Evolutionary conservation across 2,329 filamentous ascomycete genomes (phyloP).

Genomic region (Penicillium frequentans): DNA sequence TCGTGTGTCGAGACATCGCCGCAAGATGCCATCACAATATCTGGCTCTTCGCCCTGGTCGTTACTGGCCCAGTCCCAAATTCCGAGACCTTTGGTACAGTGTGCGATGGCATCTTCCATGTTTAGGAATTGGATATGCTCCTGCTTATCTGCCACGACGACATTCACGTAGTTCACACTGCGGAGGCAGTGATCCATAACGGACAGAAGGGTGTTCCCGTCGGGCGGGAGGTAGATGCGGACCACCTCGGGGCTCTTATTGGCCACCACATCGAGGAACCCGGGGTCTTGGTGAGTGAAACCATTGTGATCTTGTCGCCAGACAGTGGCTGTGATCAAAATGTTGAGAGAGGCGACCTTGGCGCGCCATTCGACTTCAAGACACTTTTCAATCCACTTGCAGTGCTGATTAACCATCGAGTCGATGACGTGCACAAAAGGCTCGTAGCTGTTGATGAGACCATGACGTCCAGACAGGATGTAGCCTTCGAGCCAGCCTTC

Average conservation of each 20-base stretch:
- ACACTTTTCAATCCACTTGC: constrained; percentile 82
- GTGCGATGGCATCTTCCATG: constrained; percentile 70
- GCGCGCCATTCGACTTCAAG: constrained; percentile 76
- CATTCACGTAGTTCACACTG: constrained; percentile 77
- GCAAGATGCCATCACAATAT: constrained; percentile 73
- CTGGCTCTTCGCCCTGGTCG: constrained; percentile 66
- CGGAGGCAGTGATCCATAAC: constrained; percentile 74
- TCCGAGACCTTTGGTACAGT: constrained; percentile 76
- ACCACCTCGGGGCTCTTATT: constrained; percentile 81
- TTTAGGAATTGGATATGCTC: constrained; percentile 73
- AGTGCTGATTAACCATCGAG: constrained; percentile 84
- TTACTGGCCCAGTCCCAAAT: constrained; percentile 79
- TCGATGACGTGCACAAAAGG: constrained; percentile 82
- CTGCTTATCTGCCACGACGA: constrained; percentile 78
- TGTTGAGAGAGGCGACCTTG: constrained; percentile 74
- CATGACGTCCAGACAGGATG: constrained; percentile 71
- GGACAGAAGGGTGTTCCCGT: constrained; percentile 75
- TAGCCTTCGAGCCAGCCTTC: constrained; percentile 83
- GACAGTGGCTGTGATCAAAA: constrained; percentile 74
- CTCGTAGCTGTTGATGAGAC: constrained; percentile 77
- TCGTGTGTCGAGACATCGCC: constrained; percentile 75
- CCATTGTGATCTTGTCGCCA: constrained; percentile 84
- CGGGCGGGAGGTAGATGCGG: constrained; percentile 76
- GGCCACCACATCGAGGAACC: constrained; percentile 75
- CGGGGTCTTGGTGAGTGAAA: constrained; percentile 78